Percentiles rank a stretch among this genome's conserved stretches.
Evolutionary conservation across 2,329 filamentous ascomycete genomes (phyloP).

Genomic region (Lecanicillium sp.): DNA sequence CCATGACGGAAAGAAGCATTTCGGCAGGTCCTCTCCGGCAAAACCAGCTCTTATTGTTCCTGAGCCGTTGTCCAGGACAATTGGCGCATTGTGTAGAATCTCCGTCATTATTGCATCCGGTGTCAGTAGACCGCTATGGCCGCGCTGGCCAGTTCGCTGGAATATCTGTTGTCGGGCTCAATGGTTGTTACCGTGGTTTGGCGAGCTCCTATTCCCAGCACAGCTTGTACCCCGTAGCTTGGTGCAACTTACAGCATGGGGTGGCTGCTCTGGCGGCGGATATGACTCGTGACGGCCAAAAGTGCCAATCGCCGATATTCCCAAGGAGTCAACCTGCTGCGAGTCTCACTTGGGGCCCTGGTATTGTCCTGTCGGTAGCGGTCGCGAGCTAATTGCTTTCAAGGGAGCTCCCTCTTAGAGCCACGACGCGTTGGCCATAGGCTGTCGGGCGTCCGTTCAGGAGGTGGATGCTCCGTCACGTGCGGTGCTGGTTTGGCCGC

Average conservation of each 20-base stretch:
- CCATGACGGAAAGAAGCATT: conserved; percentile 96
- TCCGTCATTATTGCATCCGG: conserved; percentile 38
- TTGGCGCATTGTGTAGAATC: conserved; percentile 87
- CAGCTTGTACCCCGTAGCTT: too few relatives aligned
- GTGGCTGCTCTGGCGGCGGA: too few relatives aligned
- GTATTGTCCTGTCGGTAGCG: neutral
- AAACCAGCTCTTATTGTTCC: conserved; percentile 96
- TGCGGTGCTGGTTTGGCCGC: conserved; percentile 13
- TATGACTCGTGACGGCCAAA: too few relatives aligned
- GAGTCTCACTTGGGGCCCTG: too few relatives aligned
- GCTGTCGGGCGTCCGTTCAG: conserved; percentile 13
- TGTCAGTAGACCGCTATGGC: too few relatives aligned
- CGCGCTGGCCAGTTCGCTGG: too few relatives aligned
- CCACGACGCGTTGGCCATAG: conserved; percentile 16
- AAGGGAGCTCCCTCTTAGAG: conserved; percentile 14
- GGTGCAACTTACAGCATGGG: too few relatives aligned
- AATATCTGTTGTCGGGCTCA: too few relatives aligned
- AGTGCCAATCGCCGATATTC: too few relatives aligned
- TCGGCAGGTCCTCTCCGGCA: conserved; percentile 89
- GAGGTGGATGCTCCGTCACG: conserved; percentile 22
- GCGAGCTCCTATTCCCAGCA: too few relatives aligned
- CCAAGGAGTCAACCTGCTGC: too few relatives aligned
- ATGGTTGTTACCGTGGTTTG: too few relatives aligned
- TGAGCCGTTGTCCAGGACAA: conserved; percentile 98
- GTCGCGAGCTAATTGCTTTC: conserved; percentile 2